Evolutionary conservation across 345 rosid species (phyloP).

Genomic region (Populus nigra): DNA sequence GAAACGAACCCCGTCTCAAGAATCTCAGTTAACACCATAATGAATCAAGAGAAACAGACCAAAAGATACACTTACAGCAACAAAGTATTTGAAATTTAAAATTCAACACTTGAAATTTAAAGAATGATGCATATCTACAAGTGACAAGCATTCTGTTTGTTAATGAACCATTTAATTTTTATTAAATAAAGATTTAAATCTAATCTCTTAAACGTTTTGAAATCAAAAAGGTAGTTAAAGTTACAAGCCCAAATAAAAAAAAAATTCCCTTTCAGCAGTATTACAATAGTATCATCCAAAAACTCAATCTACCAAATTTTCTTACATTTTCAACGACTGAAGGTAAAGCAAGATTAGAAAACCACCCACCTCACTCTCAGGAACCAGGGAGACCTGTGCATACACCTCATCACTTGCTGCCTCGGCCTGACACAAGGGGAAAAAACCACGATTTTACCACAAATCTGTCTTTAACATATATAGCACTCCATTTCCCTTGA

Average conservation of each 20-base stretch:
- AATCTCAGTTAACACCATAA: not conserved
- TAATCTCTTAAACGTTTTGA: not conserved
- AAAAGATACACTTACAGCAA: not conserved
- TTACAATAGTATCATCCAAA: not conserved
- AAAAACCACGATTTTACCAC: slow-evolving; percentile 16
- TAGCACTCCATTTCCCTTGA: not conserved
- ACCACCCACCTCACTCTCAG: slow-evolving; percentile 67
- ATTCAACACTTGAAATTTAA: not conserved
- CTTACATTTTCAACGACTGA: not conserved
- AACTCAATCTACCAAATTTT: not conserved
- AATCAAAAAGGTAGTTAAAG: not conserved
- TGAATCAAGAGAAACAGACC: not conserved
- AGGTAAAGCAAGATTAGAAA: slow-evolving; percentile 7
- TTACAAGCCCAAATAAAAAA: not conserved
- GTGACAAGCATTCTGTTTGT: not conserved
- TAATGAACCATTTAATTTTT: not conserved
- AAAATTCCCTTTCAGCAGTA: not conserved
- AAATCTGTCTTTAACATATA: slow-evolving; percentile 1
- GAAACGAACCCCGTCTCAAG: slow-evolving; percentile 9
- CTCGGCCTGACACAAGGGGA: slow-evolving; percentile 64
- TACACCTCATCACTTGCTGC: slow-evolving; percentile 83
- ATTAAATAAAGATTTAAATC: not conserved
- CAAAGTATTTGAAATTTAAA: not conserved
- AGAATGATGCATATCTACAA: not conserved
- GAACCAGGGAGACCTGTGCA: slow-evolving; percentile 83